Percentiles rank a stretch among this genome's conserved stretches.
Evolutionary conservation across 73 alveolate species (phyloP).

Genomic region (Tetrahymena elliotti): DNA sequence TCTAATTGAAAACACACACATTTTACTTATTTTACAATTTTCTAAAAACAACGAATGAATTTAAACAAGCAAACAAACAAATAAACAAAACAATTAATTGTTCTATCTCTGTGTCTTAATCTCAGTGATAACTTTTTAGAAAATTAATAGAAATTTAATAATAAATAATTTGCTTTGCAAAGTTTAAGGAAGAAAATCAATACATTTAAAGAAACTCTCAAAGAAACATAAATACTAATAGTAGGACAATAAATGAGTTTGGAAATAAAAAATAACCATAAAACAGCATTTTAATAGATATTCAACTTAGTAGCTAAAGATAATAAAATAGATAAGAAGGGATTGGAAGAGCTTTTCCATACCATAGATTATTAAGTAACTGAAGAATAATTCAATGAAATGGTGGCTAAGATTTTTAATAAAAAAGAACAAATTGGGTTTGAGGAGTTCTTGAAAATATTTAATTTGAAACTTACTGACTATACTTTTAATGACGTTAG

Average conservation of each 20-base stretch:
- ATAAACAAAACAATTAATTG: too few species aligned
- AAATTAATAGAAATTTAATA: background rate
- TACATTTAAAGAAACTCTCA: background rate
- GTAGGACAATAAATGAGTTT: constrained; percentile 8
- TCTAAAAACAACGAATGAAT: background rate
- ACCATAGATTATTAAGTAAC: constrained; percentile 40
- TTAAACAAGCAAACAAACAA: background rate
- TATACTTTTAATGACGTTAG: constrained; percentile 42
- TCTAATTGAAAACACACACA: background rate
- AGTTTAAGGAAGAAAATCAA: background rate
- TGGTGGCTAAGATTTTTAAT: constrained; percentile 35
- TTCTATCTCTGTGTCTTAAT: background rate
- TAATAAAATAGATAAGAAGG: constrained; percentile 35
- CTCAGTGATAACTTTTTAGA: too few species aligned
- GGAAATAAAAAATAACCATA: constrained; percentile 36
- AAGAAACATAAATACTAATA: background rate
- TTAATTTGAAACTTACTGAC: constrained; percentile 35
- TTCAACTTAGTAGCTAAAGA: constrained; percentile 31
- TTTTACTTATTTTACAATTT: too few species aligned
- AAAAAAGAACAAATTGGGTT: constrained; percentile 36
- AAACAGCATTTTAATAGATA: constrained; percentile 30
- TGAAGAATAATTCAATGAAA: constrained; percentile 36
- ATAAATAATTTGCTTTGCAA: background rate
- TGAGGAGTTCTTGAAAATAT: constrained; percentile 41
- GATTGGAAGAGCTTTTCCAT: constrained; percentile 33